Evolutionary conservation across 2,329 filamentous ascomycete genomes (phyloP).

Genomic region (Fusarium cyanostomum): DNA sequence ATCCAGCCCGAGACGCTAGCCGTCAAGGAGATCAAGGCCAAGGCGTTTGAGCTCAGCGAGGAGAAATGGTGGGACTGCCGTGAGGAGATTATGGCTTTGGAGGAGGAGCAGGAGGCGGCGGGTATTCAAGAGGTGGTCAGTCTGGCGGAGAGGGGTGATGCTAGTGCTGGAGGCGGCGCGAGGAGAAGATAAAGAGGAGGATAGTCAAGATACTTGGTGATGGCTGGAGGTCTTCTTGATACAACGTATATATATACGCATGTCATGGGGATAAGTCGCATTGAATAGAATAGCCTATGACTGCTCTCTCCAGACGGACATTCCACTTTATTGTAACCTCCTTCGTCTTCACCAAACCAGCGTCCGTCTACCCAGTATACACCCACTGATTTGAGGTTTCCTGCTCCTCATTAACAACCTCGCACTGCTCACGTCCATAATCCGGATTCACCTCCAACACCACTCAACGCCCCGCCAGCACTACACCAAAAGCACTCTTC

Average conservation of each 20-base stretch:
- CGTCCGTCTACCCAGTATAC: too few species aligned
- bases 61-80: conserved; percentile 99
- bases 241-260: neutral
- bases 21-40: conserved; percentile 92
- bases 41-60: conserved; percentile 89
- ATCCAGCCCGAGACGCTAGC: conserved; percentile 73
- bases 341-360: too few species aligned
- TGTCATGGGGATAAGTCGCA: neutral
- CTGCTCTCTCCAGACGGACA: neutral
- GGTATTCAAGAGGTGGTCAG: conserved; percentile 96
- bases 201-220: too few species aligned
- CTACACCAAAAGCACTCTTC: neutral
- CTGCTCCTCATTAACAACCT: too few species aligned
- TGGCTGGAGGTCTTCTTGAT: too few species aligned
- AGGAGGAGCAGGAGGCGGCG: conserved; percentile 95
- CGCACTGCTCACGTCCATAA: neutral
- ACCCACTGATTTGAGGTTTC: too few species aligned
- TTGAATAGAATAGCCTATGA: neutral
- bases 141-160: conserved; percentile 76
- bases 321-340: too few species aligned
- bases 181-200: conserved; percentile 44
- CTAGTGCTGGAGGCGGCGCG: conserved; percentile 50
- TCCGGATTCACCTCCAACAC: neutral
- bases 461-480: conserved; percentile 1
- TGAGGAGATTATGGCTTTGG: conserved; percentile 89